Evolutionary conservation across 352 stramenopile genomes (phyloP).

Genomic region (Pythium apleroticum): DNA sequence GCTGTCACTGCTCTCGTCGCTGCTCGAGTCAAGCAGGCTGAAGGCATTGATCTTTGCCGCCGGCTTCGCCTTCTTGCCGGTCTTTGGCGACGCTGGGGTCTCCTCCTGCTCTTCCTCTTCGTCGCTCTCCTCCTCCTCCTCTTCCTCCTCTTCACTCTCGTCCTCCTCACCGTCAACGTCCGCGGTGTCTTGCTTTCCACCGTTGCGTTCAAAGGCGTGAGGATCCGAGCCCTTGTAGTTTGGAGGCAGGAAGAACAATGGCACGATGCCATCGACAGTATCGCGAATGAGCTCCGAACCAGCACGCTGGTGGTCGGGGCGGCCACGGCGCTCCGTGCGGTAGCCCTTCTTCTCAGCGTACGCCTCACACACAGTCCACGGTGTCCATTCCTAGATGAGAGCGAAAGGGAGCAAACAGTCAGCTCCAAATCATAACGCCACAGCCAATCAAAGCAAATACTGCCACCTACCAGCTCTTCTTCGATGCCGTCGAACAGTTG

Average conservation of each 20-base stretch:
- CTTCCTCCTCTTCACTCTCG: slow-evolving; percentile 4
- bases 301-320: slow-evolving; percentile 79
- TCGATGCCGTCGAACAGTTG: slow-evolving; percentile 77
- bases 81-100: not conserved
- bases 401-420: not conserved
- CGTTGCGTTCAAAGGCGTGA: slow-evolving; percentile 33
- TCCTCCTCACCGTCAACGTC: slow-evolving; percentile 14
- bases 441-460: not conserved
- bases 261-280: slow-evolving; percentile 78
- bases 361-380: slow-evolving; percentile 80
- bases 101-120: slow-evolving; percentile 16
- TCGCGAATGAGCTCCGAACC: slow-evolving; percentile 81
- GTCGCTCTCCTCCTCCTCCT: slow-evolving; percentile 7
- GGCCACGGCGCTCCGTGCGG: slow-evolving; percentile 71
- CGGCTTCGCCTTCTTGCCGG: not conserved
- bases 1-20: slow-evolving; percentile 25
- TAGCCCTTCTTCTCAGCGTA: slow-evolving; percentile 86
- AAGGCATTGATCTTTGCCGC: slow-evolving; percentile 27
- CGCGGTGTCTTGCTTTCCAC: slow-evolving; percentile 25
- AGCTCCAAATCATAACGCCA: not conserved
- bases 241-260: slow-evolving; percentile 77
- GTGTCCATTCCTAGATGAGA: slow-evolving; percentile 65
- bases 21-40: slow-evolving; percentile 30
- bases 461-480: slow-evolving; percentile 57
- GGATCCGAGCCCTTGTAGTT: slow-evolving; percentile 63